Conservation (phyloP, 306 rosid species). For the Parietaria judaica region DNA sequence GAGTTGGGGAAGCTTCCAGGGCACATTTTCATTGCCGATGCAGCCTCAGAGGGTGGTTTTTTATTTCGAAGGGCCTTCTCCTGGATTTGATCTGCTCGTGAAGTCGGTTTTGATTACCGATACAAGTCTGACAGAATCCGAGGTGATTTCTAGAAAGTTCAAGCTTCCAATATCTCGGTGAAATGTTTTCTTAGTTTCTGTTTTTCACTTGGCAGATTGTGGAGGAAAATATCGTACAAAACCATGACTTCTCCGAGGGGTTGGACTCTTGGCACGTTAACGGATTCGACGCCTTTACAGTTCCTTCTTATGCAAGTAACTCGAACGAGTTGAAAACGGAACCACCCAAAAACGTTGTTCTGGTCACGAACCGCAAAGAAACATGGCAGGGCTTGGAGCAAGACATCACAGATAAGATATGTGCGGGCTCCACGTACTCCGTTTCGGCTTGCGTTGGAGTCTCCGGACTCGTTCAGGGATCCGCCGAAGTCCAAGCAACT, state of each 20-base stretch:
- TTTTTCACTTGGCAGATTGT: too few relatives aligned
- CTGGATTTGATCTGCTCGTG: not conserved
- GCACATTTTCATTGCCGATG: not conserved
- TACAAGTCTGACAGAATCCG: not conserved
- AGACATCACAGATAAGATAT: conserved; percentile 58
- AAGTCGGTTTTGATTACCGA: not conserved
- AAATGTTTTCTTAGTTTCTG: too few relatives aligned
- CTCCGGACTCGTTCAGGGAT: conserved; percentile 52
- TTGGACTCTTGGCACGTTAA: conserved; percentile 71
- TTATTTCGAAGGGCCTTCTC: not conserved
- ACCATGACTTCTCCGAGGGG: conserved; percentile 79
- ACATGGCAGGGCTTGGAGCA: conserved; percentile 98
- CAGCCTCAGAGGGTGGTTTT: not conserved
- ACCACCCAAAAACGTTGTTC: conserved; percentile 36
- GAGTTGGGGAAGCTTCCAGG: not conserved
- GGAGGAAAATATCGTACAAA: conserved; percentile 32
- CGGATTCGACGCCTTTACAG: conserved; percentile 52
- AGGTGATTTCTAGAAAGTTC: not conserved
- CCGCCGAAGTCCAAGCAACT: conserved; percentile 72
- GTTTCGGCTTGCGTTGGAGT: conserved; percentile 81
- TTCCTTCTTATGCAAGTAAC: conserved; percentile 36
- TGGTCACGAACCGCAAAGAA: conserved; percentile 60
- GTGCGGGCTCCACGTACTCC: conserved; percentile 40
- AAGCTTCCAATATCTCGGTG: too few relatives aligned
- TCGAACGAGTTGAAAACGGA: conserved; percentile 14